Conservation (phyloP, 495 filamentous ascomycete genomes). For the Penicillium taxi region DNA sequence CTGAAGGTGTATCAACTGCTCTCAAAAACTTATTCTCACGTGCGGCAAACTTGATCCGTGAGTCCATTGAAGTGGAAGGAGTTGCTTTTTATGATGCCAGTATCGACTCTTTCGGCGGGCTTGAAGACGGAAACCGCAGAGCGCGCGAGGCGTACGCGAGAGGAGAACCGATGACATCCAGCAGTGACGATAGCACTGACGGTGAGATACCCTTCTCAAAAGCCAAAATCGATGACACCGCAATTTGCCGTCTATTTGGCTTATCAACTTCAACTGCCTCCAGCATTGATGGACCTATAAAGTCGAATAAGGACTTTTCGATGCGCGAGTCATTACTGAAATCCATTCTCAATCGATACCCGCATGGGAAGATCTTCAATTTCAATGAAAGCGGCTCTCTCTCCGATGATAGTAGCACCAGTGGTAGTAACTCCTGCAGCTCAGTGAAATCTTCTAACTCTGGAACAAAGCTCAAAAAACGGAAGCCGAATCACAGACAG, state of each 20-base stretch:
- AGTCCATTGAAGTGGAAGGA: constrained; percentile 43
- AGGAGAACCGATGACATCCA: no score
- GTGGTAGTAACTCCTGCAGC: no score
- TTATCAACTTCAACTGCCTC: constrained; percentile 11
- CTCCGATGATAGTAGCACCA: neutral
- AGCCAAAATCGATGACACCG: neutral
- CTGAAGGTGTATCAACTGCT: neutral
- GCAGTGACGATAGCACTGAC: constrained; percentile 2
- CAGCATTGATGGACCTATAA: constrained; percentile 8
- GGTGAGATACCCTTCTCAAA: neutral
- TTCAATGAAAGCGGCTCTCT: constrained; percentile 10
- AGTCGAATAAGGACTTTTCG: constrained; percentile 6
- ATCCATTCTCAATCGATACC: constrained; percentile 10
- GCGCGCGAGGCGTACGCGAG: no score
- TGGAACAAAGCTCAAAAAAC: constrained; percentile 4
- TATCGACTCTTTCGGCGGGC: constrained; percentile 1
- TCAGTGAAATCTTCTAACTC: no score
- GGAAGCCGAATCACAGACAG: constrained; percentile 12
- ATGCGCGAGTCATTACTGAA: constrained; percentile 11
- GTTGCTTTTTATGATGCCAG: constrained; percentile 27
- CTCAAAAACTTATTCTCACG: constrained; percentile 11
- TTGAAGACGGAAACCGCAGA: neutral
- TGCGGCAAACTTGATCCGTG: constrained; percentile 42
- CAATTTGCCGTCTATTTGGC: constrained; percentile 7
- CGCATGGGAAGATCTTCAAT: constrained; percentile 15